phyloP scores from a whole-genome alignment of 495 filamentous ascomycete genomes.

The Podospora didyma region DNA sequence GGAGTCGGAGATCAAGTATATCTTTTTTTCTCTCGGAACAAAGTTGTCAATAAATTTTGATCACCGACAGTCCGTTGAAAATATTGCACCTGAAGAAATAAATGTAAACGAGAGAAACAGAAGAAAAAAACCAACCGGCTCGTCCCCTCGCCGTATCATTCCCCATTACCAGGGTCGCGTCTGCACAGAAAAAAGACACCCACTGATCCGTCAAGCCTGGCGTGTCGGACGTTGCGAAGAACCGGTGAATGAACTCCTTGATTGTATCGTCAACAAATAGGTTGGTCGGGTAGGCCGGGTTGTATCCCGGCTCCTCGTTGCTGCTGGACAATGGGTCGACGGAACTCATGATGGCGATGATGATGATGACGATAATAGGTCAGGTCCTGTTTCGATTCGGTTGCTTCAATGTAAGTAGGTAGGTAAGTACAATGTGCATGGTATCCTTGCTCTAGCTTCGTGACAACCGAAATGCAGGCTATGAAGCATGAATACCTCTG shows the following conservation, averaged over 20 bases:
- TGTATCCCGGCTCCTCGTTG: slow-evolving; percentile 9
- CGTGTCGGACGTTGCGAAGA: slow-evolving; percentile 37
- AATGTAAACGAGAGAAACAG: background rate
- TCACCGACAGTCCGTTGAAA: no score
- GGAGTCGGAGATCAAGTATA: slow-evolving; percentile 14
- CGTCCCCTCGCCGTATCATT: slow-evolving; percentile 24
- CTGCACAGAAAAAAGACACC: slow-evolving; percentile 30
- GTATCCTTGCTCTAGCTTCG: no score
- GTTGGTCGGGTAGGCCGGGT: slow-evolving; percentile 27
- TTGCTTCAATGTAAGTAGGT: no score
- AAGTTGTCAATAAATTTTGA: no score
- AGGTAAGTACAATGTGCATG: no score
- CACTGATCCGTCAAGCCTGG: slow-evolving; percentile 33
- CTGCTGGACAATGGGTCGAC: background rate
- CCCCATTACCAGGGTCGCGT: slow-evolving; percentile 32
- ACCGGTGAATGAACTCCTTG: slow-evolving; percentile 29
- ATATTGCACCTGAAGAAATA: background rate
- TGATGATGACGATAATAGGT: no score
- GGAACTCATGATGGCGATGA: no score
- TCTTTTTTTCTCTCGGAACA: slow-evolving; percentile 8
- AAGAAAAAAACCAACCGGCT: slow-evolving; percentile 20
- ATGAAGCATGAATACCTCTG: no score
- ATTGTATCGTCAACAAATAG: slow-evolving; percentile 16
- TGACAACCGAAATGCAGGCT: no score
- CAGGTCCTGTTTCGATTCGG: no score